Evolutionary conservation across 768 basidiomycete genomes (phyloP).

Genomic region (Rhodotorula babjevae): DNA sequence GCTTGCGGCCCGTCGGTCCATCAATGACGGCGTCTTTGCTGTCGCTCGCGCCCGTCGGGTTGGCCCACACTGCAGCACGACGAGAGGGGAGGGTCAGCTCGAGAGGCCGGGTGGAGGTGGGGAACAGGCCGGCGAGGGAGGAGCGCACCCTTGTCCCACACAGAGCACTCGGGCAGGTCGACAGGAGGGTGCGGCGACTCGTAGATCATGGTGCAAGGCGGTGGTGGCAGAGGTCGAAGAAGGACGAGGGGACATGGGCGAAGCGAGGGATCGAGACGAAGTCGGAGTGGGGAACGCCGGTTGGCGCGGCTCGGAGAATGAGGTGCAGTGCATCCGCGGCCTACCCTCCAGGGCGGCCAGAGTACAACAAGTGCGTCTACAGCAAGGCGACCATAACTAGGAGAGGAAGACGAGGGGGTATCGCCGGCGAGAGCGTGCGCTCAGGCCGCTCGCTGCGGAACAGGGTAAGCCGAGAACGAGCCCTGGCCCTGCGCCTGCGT

Average conservation of each 20-base stretch:
- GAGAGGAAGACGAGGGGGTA: not conserved
- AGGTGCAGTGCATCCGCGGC: not conserved
- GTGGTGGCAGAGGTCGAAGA: not conserved
- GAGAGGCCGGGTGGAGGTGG: not conserved
- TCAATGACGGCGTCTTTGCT: slow-evolving; percentile 19
- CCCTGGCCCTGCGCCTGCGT: not conserved
- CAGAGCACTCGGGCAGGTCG: slow-evolving; percentile 15
- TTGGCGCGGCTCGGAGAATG: not conserved
- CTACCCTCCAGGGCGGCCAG: too few relatives aligned
- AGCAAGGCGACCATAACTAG: not conserved
- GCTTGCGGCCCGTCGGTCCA: slow-evolving; percentile 16
- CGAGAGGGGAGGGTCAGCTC: not conserved
- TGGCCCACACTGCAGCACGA: slow-evolving; percentile 19
- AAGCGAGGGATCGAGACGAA: not conserved
- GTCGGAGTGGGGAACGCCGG: too few relatives aligned
- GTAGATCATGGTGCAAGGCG: not conserved
- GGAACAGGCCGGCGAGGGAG: not conserved
- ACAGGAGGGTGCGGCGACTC: slow-evolving; percentile 13
- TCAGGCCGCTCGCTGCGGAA: not conserved
- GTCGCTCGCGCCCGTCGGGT: slow-evolving; percentile 21
- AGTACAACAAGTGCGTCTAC: not conserved
- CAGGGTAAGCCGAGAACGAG: not conserved
- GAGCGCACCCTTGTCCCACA: slow-evolving; percentile 35
- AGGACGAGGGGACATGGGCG: not conserved
- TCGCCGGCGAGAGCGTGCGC: not conserved